Percentiles rank a stretch among this genome's conserved stretches.
Conservation (phyloP, 148 eudicot species). For the Talinum fruticosum region DNA sequence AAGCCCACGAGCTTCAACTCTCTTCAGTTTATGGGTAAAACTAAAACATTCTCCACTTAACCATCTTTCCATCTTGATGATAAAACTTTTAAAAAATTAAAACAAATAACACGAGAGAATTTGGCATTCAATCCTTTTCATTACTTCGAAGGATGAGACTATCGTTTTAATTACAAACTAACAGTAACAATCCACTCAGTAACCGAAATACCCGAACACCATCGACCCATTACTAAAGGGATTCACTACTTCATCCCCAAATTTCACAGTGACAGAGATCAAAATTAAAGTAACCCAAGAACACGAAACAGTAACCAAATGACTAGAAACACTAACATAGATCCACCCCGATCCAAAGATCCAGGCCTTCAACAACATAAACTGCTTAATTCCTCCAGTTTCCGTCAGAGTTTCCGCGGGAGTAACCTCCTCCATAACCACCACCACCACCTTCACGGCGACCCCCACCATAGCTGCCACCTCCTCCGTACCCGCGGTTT, state of each 20-base stretch:
- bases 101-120: not conserved
- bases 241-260: not conserved
- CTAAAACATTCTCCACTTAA: too few relatives aligned
- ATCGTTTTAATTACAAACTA: constrained; percentile 20
- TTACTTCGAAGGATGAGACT: constrained; percentile 17
- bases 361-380: not conserved
- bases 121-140: constrained; percentile 8
- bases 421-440: not conserved
- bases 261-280: not conserved
- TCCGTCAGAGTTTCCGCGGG: constrained; percentile 36
- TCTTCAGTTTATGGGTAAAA: too few relatives aligned
- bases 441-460: not conserved
- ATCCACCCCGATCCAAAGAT: constrained; percentile 8
- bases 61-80: too few relatives aligned
- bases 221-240: not conserved
- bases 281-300: not conserved
- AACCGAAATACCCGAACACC: not conserved
- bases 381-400: constrained; percentile 48
- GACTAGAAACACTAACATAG: constrained; percentile 22
- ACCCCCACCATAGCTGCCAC: not conserved
- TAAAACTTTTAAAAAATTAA: too few relatives aligned
- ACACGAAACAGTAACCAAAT: not conserved
- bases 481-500: not conserved
- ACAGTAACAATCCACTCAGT: constrained; percentile 21
- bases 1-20: too few relatives aligned